A percentile compares a stretch with the other conserved stretches of the same genome.
phyloP scores from a whole-genome alignment of 2,329 filamentous ascomycete species.

The Pezicula neosporulosa region DNA sequence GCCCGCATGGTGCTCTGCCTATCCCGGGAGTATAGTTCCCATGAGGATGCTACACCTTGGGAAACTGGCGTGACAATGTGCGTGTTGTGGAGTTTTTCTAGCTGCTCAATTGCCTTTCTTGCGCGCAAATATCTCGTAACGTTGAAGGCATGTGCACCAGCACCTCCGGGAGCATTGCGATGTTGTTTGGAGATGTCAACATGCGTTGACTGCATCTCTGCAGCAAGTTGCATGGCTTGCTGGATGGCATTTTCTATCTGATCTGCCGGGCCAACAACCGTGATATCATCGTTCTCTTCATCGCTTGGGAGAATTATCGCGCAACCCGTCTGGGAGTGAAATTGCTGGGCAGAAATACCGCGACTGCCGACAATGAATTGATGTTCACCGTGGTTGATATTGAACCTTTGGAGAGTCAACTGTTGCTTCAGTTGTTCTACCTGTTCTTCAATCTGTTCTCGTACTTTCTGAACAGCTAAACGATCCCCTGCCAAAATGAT shows the following conservation, averaged over 20 bases:
- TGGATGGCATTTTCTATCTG: conserved; percentile 73
- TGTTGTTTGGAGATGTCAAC: conserved; percentile 82
- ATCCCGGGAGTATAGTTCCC: conserved; percentile 86
- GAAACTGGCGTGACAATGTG: conserved; percentile 78
- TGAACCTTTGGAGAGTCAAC: conserved; percentile 73
- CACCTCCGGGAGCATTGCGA: conserved; percentile 66
- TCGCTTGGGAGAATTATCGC: conserved; percentile 76
- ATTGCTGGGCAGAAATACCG: conserved; percentile 77
- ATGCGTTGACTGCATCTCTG: conserved; percentile 79
- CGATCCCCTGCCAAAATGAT: conserved; percentile 89
- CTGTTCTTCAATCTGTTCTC: conserved; percentile 75
- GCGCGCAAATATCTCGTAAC: conserved; percentile 85
- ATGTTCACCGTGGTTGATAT: conserved; percentile 82
- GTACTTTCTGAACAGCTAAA: conserved; percentile 72
- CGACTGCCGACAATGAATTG: conserved; percentile 91
- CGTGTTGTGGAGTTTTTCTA: conserved; percentile 79
- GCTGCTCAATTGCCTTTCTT: conserved; percentile 74
- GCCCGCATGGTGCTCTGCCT: conserved; percentile 78
- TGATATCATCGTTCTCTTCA: conserved; percentile 77
- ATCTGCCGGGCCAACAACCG: conserved; percentile 76
- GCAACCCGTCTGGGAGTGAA: conserved; percentile 88
- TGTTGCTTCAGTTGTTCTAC: conserved; percentile 73
- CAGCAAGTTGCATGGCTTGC: conserved; percentile 83
- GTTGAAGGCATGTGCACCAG: conserved; percentile 76
- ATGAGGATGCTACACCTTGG: conserved; percentile 69